phyloP scores from a whole-genome alignment of 805 yeast species.

The Metschnikowia drakensbergensis region DNA sequence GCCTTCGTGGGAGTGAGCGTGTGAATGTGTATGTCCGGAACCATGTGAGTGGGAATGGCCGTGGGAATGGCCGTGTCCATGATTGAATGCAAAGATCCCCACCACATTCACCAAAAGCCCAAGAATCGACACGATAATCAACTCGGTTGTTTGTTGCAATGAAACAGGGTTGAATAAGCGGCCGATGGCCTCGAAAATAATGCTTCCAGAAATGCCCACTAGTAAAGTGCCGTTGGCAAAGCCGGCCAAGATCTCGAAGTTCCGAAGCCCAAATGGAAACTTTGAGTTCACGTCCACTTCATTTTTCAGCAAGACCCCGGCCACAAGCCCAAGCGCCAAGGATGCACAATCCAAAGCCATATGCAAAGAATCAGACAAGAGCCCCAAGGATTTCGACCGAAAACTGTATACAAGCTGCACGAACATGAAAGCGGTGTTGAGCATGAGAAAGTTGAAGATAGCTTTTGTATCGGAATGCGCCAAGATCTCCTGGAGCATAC shows the following conservation, averaged over 20 bases:
- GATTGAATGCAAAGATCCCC: conserved; percentile 93
- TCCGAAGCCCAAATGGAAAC: conserved; percentile 81
- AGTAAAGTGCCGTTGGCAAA: conserved; percentile 90
- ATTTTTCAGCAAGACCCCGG: conserved; percentile 54
- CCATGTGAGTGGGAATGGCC: conserved; percentile 29
- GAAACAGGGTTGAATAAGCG: conserved; percentile 75
- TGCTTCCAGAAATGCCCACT: conserved; percentile 85
- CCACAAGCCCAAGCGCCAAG: conserved; percentile 80
- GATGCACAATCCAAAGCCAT: conserved; percentile 96
- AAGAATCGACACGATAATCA: conserved; percentile 75
- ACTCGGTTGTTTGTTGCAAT: conserved; percentile 75
- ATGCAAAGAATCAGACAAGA: conserved; percentile 89
- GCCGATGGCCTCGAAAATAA: conserved; percentile 80
- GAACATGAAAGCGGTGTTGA: conserved; percentile 91
- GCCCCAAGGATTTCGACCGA: conserved; percentile 86
- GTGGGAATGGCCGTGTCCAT: conserved; percentile 49
- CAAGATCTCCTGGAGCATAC: conserved; percentile 30
- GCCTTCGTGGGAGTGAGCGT: conserved; percentile 10
- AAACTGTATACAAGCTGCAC: conserved; percentile 89
- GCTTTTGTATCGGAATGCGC: conserved; percentile 68
- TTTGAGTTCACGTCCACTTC: conserved; percentile 51
- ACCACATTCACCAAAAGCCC: conserved; percentile 87
- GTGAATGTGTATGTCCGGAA: conserved; percentile 15
- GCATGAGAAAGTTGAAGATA: conserved; percentile 78
- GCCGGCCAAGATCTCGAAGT: conserved; percentile 90